Evolutionary conservation across 2,329 filamentous ascomycete genomes (phyloP).

Genomic region (Arthrobotrys iridis): DNA sequence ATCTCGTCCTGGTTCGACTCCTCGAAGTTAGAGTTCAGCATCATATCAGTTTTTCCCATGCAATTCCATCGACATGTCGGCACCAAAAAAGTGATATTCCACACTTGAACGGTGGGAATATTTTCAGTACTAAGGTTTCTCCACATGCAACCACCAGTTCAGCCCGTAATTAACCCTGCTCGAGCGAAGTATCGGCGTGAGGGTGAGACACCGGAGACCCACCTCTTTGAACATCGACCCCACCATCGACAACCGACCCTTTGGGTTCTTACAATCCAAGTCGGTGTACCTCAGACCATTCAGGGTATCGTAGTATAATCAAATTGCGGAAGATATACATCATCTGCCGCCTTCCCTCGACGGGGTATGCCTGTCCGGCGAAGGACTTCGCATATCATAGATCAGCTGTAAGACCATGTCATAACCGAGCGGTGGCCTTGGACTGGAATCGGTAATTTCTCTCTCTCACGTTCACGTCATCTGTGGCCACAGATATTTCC

Average conservation of each 20-base stretch:
- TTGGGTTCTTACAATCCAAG: slow-evolving; percentile 26
- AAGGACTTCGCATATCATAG: slow-evolving; percentile 12
- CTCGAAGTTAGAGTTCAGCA: slow-evolving; percentile 17
- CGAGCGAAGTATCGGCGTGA: slow-evolving; percentile 27
- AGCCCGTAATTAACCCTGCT: slow-evolving; percentile 43
- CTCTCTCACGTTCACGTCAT: slow-evolving; percentile 15
- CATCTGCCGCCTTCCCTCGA: slow-evolving; percentile 31
- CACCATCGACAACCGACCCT: slow-evolving; percentile 40
- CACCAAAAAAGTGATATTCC: slow-evolving; percentile 22
- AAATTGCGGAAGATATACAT: slow-evolving; percentile 46
- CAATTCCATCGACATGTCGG: neutral
- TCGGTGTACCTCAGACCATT: slow-evolving; percentile 15
- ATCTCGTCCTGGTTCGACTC: neutral
- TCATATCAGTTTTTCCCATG: slow-evolving; percentile 36
- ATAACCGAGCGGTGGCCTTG: slow-evolving; percentile 24
- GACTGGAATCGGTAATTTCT: neutral
- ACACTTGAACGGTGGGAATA: slow-evolving; percentile 16
- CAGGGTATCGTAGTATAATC: slow-evolving; percentile 35
- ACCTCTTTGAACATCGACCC: slow-evolving; percentile 26
- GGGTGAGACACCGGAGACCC: slow-evolving; percentile 47
- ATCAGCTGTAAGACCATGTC: slow-evolving; percentile 48
- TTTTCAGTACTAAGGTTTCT: slow-evolving; percentile 28
- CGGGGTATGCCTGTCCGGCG: slow-evolving; percentile 19
- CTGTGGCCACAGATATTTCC: neutral
- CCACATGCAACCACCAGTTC: slow-evolving; percentile 35